phyloP scores from a whole-genome alignment of 441 rosid genomes.

The Pelargonium myrrhifolium region DNA sequence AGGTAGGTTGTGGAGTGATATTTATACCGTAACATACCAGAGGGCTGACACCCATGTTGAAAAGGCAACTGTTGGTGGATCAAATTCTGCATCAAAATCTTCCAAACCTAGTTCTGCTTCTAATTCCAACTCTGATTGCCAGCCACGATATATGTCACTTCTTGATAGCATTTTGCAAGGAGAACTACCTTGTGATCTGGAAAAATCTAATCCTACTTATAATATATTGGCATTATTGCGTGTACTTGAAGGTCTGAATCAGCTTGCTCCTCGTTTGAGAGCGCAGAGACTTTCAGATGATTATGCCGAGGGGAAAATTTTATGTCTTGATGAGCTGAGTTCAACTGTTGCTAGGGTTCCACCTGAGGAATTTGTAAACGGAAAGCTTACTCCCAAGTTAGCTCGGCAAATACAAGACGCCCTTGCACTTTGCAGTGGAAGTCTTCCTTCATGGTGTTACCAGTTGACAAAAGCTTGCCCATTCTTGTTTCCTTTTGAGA shows the following conservation, averaged over 20 bases:
- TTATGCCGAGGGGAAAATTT: conserved; percentile 66
- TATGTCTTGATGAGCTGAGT: conserved; percentile 50
- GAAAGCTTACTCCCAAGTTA: conserved; percentile 95
- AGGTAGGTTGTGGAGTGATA: conserved; percentile 82
- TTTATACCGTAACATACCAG: conserved; percentile 85
- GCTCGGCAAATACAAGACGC: conserved; percentile 99
- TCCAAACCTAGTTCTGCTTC: conserved; percentile 45
- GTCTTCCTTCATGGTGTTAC: conserved; percentile 96
- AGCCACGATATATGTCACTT: conserved; percentile 51
- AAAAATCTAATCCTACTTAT: conserved; percentile 84
- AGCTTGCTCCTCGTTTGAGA: conserved; percentile 83
- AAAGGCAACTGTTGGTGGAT: conserved; percentile 52
- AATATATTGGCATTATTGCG: conserved; percentile 79
- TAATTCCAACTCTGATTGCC: conserved; percentile 44
- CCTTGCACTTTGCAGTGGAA: conserved; percentile 97
- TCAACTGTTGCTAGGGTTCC: conserved; percentile 51
- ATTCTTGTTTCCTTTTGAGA: conserved; percentile 96
- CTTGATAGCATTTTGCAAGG: conserved; percentile 93
- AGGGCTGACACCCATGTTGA: conserved; percentile 78
- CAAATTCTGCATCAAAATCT: conserved; percentile 52
- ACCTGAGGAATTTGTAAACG: conserved; percentile 72
- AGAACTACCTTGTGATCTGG: conserved; percentile 94
- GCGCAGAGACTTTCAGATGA: conserved; percentile 53
- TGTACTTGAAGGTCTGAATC: conserved; percentile 90
- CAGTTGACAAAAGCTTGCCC: conserved; percentile 98